Evolutionary conservation across 176 grass and related monocot genomes (phyloP).

Genomic region (Neostapfia colusana): DNA sequence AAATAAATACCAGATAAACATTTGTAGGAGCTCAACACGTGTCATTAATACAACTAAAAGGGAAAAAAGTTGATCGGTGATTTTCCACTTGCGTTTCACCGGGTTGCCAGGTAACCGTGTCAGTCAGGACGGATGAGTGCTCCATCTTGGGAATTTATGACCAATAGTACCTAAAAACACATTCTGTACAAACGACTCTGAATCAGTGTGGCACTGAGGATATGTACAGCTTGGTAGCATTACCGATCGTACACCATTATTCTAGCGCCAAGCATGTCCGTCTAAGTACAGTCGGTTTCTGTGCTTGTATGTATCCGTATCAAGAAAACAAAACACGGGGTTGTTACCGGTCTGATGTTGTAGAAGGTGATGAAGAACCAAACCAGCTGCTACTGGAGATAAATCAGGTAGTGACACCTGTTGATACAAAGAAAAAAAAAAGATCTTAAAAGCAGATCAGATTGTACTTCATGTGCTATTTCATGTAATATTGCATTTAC

Average conservation of each 20-base stretch:
- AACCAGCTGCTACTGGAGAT: slow-evolving; percentile 11
- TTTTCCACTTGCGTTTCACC: background rate
- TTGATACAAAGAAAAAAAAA: too few relatives aligned
- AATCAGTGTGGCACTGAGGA: slow-evolving; percentile 21
- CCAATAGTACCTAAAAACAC: too few relatives aligned
- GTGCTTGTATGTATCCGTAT: too few relatives aligned
- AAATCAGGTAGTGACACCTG: background rate
- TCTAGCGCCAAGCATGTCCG: too few relatives aligned
- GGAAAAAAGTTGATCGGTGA: background rate
- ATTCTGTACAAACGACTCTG: background rate
- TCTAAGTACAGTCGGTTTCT: too few relatives aligned
- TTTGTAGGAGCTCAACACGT: too few relatives aligned
- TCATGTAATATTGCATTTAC: background rate
- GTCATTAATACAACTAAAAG: background rate
- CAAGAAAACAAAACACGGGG: too few relatives aligned
- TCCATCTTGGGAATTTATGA: too few relatives aligned
- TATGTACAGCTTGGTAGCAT: background rate
- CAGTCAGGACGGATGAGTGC: too few relatives aligned
- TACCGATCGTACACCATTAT: background rate
- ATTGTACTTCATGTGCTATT: background rate
- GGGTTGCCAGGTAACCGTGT: background rate
- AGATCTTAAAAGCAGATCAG: too few relatives aligned
- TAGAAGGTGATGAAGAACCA: slow-evolving; percentile 1
- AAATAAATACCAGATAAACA: background rate
- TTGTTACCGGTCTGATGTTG: background rate